A percentile compares a stretch with the other conserved stretches of the same genome.
These are phyloP conservation scores for Lagenaria siceraria DNA, from an alignment of 306 rosid genomes.

Conservation along the genomic window DNA sequence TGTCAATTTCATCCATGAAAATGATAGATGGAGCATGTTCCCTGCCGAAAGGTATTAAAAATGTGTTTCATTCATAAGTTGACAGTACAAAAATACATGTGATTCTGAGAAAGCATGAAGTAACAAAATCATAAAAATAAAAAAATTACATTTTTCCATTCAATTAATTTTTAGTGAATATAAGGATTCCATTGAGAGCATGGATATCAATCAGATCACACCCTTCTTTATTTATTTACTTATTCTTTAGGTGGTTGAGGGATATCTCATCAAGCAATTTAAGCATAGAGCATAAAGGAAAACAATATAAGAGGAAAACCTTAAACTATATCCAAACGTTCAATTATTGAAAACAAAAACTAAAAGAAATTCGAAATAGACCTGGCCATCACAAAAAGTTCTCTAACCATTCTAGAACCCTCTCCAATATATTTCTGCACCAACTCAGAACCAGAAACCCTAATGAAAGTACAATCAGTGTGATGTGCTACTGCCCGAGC, in stretches of 20 bases:
- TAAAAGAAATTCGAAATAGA: constrained; percentile 16
- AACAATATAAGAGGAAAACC: background rate
- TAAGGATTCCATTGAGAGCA: background rate
- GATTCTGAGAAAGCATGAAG: background rate
- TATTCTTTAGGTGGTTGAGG: background rate
- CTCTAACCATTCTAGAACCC: constrained; percentile 99
- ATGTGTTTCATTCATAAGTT: background rate
- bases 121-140: background rate
- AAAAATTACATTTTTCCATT: background rate
- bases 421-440: constrained; percentile 99
- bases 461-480: constrained; percentile 94
- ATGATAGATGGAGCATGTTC: constrained; percentile 98
- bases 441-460: constrained; percentile 96
- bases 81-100: background rate
- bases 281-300: background rate
- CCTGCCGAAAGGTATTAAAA: constrained; percentile 26
- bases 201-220: background rate
- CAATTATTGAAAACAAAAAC: background rate
- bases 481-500: constrained; percentile 99
- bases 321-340: background rate
- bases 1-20: constrained; percentile 97
- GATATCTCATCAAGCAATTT: background rate
- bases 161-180: background rate
- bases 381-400: constrained; percentile 99
- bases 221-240: background rate